Conservation (phyloP, 2,329 filamentous ascomycete species). For the Cercospora sp. region DNA sequence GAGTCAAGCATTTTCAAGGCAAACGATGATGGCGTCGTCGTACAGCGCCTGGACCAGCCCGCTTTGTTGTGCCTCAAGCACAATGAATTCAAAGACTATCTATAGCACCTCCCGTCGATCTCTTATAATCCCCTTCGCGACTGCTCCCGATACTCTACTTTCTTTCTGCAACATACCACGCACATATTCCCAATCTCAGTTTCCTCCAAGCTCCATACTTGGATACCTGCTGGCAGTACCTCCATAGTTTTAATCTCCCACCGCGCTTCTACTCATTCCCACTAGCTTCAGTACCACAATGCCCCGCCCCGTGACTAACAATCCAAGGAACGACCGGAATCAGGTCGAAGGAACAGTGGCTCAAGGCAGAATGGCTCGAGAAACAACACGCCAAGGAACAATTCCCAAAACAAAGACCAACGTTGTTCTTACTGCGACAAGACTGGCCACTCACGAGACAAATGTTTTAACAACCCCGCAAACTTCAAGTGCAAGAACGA, state of each 20-base stretch:
- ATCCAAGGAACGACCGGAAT: neutral
- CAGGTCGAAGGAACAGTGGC: neutral
- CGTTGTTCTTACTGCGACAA: neutral
- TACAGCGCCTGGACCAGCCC: neutral
- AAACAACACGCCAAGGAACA: neutral
- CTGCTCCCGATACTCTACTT: neutral
- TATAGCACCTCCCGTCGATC: neutral
- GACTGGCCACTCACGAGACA: neutral
- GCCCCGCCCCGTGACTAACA: neutral
- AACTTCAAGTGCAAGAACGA: conserved; percentile 1
- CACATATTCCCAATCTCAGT: neutral
- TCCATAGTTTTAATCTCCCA: neutral
- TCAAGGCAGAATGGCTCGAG: neutral
- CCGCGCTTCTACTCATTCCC: neutral
- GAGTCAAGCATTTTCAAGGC: neutral
- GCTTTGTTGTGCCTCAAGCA: neutral
- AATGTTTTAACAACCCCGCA: neutral
- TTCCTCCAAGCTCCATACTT: neutral
- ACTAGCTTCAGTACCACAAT: neutral
- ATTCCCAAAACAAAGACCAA: neutral
- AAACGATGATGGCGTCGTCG: neutral
- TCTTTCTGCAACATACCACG: neutral
- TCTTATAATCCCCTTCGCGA: neutral
- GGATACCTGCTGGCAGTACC: conserved; percentile 1
- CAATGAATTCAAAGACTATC: neutral